Conservation (phyloP, 2,329 filamentous ascomycete genomes). For the Calonectria pauciramosa region DNA sequence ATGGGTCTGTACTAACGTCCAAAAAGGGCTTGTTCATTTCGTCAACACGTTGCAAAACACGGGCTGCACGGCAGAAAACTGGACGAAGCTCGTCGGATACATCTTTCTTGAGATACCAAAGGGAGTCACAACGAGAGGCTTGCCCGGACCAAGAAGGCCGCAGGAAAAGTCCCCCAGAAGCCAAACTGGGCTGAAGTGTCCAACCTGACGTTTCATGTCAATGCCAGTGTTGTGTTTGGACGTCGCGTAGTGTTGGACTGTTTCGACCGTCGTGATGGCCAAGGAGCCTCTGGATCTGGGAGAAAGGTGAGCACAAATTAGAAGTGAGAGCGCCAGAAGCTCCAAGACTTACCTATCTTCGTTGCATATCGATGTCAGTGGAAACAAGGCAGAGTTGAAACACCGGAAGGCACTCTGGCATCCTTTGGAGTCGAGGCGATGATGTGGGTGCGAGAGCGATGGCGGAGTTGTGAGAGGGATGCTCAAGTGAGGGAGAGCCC, state of each 20-base stretch:
- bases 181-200: not conserved
- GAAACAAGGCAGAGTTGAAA: not conserved
- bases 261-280: not conserved
- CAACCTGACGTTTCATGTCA: not conserved
- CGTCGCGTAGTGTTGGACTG: not conserved
- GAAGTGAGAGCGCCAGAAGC: not conserved
- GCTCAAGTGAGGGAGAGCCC: not conserved
- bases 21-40: too few species aligned
- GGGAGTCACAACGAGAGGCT: too few species aligned
- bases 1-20: too few species aligned
- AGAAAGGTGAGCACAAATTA: not conserved
- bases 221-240: too few species aligned
- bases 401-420: not conserved
- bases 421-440: not conserved
- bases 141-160: too few species aligned
- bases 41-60: too few species aligned
- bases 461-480: not conserved
- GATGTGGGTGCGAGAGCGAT: not conserved
- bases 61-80: too few species aligned
- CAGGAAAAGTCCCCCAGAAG: not conserved
- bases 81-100: too few species aligned
- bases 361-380: not conserved
- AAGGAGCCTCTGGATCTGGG: not conserved
- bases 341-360: not conserved
- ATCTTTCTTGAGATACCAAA: too few species aligned